Percentiles rank a stretch among this genome's conserved stretches.
Conservation (phyloP, 495 filamentous ascomycete genomes). For the Penicillium salamii region DNA sequence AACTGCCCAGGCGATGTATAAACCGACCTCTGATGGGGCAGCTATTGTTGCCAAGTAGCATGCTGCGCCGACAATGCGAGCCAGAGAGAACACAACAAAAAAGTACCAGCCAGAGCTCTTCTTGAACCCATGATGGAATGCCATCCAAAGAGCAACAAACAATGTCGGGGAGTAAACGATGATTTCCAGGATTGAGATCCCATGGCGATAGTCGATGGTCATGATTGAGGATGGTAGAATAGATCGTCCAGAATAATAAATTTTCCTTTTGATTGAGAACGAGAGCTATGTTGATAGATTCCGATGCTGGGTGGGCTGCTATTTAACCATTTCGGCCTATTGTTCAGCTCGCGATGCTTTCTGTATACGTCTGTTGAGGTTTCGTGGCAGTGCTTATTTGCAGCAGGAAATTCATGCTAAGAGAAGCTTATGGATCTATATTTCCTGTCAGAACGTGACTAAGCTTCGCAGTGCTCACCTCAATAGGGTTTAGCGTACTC, state of each 20-base stretch:
- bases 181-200: conserved; percentile 36
- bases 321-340: not conserved
- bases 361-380: not conserved
- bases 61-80: conserved; percentile 31
- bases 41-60: conserved; percentile 37
- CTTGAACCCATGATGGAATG: conserved; percentile 38
- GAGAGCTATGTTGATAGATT: not conserved
- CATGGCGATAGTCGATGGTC: conserved; percentile 24
- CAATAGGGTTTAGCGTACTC: not conserved
- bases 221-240: too few species aligned
- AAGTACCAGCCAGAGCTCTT: conserved; percentile 32
- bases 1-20: conserved; percentile 22
- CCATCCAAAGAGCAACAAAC: conserved; percentile 29
- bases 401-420: not conserved
- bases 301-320: not conserved
- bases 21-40: conserved; percentile 15
- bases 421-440: not conserved
- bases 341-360: not conserved
- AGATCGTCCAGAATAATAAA: not conserved
- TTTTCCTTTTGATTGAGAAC: too few species aligned
- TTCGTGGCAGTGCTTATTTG: not conserved
- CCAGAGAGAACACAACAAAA: conserved; percentile 36
- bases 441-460: not conserved
- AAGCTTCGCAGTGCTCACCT: not conserved
- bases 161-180: conserved; percentile 33